Conservation (phyloP, 805 yeast genomes). For the Brettanomyces bruxellensis region DNA sequence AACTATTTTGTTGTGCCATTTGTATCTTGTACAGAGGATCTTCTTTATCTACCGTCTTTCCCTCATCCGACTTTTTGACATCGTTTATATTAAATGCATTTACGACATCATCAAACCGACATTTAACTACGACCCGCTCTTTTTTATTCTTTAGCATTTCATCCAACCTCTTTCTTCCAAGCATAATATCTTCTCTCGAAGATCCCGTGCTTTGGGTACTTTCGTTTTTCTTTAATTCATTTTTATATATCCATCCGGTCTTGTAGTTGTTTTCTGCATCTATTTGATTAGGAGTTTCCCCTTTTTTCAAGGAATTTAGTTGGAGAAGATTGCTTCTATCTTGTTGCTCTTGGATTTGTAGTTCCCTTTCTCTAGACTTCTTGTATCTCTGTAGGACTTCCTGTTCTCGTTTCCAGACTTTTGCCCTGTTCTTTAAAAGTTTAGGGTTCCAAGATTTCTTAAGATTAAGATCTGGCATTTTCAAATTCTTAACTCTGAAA, state of each 20-base stretch:
- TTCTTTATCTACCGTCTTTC: slow-evolving; percentile 21
- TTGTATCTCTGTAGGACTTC: slow-evolving; percentile 63
- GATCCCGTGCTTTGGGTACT: slow-evolving; percentile 20
- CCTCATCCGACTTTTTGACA: neutral
- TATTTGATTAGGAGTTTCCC: slow-evolving; percentile 19
- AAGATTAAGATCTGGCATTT: slow-evolving; percentile 65
- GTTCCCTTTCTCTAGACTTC: slow-evolving; percentile 51
- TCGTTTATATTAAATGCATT: slow-evolving; percentile 5
- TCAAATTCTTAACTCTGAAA: too few relatives aligned
- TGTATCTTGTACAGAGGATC: slow-evolving; percentile 45
- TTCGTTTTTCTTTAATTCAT: slow-evolving; percentile 22
- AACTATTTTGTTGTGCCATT: slow-evolving; percentile 18
- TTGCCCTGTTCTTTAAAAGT: slow-evolving; percentile 71
- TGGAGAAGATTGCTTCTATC: slow-evolving; percentile 45
- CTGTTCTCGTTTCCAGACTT: slow-evolving; percentile 78
- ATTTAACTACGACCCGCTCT: neutral
- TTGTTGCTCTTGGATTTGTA: slow-evolving; percentile 54
- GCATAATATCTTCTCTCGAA: slow-evolving; percentile 32
- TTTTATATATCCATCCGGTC: slow-evolving; percentile 84
- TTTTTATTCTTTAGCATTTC: slow-evolving; percentile 6
- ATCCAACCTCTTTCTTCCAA: slow-evolving; percentile 43
- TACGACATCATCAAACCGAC: slow-evolving; percentile 15
- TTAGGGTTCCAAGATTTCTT: slow-evolving; percentile 98
- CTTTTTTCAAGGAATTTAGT: slow-evolving; percentile 31
- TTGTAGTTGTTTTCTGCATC: slow-evolving; percentile 23